Percentiles rank a stretch among this genome's conserved stretches.
phyloP scores from a whole-genome alignment of 192 early-diverging fungal genomes.

The Anaeromyces robustus region DNA sequence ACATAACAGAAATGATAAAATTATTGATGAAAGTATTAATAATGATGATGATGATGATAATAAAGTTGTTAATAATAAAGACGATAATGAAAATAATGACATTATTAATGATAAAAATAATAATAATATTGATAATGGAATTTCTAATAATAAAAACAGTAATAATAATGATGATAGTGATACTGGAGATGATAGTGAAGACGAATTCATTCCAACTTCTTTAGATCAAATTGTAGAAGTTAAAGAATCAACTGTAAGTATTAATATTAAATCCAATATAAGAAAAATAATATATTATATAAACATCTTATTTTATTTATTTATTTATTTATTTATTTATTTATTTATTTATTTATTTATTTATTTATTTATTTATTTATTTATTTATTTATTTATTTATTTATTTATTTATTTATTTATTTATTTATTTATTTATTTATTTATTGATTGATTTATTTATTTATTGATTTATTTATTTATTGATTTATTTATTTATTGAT shows the following conservation, averaged over 20 bases:
- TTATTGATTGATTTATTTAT: too few species aligned
- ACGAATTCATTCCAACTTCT: conserved; percentile 10
- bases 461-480: too few species aligned
- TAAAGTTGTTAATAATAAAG: neutral
- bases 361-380: neutral
- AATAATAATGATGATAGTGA: neutral
- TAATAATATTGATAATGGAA: neutral
- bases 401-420: too few species aligned
- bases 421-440: too few species aligned
- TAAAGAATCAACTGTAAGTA: conserved; percentile 12
- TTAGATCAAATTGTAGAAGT: conserved; percentile 23
- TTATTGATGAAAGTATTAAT: too few species aligned
- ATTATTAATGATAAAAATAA: neutral
- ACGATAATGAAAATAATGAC: conserved; percentile 1
- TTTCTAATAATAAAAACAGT: neutral
- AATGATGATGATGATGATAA: neutral
- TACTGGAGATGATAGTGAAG: neutral
- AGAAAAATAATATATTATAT: neutral
- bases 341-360: neutral
- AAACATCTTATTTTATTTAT: neutral
- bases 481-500: too few species aligned
- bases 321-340: neutral
- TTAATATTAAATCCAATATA: too few species aligned
- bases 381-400: too few species aligned
- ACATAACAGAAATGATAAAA: too few species aligned